Evolutionary conservation across 2,329 filamentous ascomycete species (phyloP), one percentile per base, ranked within the genome.

Genomic region (Mollisia scopiformis): DNA sequence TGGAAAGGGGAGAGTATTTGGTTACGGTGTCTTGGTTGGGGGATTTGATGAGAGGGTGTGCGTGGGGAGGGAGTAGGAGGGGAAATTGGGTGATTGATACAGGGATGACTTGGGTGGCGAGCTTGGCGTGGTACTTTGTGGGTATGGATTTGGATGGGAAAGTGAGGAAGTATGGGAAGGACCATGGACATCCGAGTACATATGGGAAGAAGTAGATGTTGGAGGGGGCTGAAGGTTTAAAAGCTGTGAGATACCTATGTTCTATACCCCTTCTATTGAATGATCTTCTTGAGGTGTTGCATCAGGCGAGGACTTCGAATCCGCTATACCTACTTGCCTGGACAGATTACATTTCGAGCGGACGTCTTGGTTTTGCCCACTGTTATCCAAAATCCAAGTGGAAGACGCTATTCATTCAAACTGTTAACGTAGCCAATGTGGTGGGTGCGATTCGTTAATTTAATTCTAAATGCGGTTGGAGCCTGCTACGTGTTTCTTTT

Each of bases 1-100:
- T 99, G 47, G 93, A 98, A 75, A 86, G 78, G 35, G 95, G 94
- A 0, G 81, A 95, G 25, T 94, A 91, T 74, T 82, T 92, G 70
- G 84, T 97, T 47, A 89, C 91, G 0, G 91, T 93, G 11, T 89
- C 87, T 62, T 86, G 88, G 64, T 73, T 97, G 50, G 91, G 90
- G 1, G 76, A 84, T 58, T 70, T 92, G 61, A 89, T 97, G 86
- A 87, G 89, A 67, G 88, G 84, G 72, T 78, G 79, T 27, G 72
- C 77, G 19, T 73, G 87, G 69, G 85, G 86, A 16, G 83, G 84
- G 2, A 80, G 80, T 16, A 76, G 79, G 54, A 79, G 86, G 66
- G 87, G 87, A 62, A 88, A 80, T 68, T 84, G 80, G 80, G 14
- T 89, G 16, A 50, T 85, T 43, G 88, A 90, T 72, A 85, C 82